A percentile compares a stretch with the other conserved stretches of the same genome.
phyloP scores from a whole-genome alignment of 148 eudicot species.

The Persicaria maculosa region DNA sequence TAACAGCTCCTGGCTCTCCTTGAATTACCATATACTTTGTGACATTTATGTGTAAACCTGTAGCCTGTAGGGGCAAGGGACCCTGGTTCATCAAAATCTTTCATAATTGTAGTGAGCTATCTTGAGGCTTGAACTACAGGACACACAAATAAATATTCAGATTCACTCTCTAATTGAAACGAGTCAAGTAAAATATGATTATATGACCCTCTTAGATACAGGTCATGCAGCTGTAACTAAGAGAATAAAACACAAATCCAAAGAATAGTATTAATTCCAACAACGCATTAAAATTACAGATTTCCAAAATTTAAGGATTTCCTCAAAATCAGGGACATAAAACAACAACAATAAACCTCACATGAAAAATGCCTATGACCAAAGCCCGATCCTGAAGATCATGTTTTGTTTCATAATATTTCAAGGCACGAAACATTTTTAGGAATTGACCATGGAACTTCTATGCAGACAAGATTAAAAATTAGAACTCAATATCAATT shows the following conservation, averaged over 20 bases:
- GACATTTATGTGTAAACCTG: slow-evolving; percentile 41
- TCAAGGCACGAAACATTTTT: background rate
- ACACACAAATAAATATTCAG: background rate
- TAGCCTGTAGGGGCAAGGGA: slow-evolving; percentile 54
- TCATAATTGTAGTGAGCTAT: slow-evolving; percentile 35
- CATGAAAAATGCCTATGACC: background rate
- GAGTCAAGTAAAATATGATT: background rate
- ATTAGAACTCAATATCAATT: background rate
- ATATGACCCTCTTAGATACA: background rate
- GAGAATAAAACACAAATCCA: no score
- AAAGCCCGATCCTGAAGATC: background rate
- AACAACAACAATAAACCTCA: no score
- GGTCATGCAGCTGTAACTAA: no score
- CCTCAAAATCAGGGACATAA: no score
- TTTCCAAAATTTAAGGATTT: no score
- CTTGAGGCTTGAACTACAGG: slow-evolving; percentile 35
- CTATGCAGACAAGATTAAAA: background rate
- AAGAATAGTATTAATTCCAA: no score
- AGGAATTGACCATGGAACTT: background rate
- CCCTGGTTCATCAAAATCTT: slow-evolving; percentile 47
- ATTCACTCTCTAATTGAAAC: background rate
- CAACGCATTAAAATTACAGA: no score
- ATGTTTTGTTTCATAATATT: background rate
- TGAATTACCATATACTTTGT: slow-evolving; percentile 54
- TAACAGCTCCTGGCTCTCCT: slow-evolving; percentile 50